phyloP scores from a whole-genome alignment of 2,329 filamentous ascomycete species.

The Apiospora malaysiana region DNA sequence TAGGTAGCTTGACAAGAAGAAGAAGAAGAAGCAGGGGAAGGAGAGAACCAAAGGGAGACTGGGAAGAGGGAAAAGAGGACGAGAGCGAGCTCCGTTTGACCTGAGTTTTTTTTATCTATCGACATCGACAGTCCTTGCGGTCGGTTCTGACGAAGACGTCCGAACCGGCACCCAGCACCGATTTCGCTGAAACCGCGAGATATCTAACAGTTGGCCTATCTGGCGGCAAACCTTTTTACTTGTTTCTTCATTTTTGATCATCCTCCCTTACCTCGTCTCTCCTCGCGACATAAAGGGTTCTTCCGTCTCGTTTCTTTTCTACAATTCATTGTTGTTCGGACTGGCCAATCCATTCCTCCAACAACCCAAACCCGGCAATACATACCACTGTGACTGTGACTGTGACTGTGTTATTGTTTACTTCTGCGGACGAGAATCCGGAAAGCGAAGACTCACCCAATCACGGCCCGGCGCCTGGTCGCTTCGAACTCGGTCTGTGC shows the following conservation, averaged over 20 bases:
- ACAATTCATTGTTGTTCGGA: neutral
- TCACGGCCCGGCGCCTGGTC: conserved; percentile 18
- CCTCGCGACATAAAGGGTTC: neutral
- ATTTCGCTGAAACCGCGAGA: neutral
- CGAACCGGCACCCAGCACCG: conserved; percentile 1
- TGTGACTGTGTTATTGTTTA: neutral
- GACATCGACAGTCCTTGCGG: neutral
- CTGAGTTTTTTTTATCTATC: conserved; percentile 6
- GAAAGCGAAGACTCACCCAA: conserved; percentile 2
- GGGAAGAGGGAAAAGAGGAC: neutral
- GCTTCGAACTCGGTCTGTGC: conserved; percentile 20
- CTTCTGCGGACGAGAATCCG: conserved; percentile 5
- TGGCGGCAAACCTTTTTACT: conserved; percentile 2
- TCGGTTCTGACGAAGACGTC: neutral
- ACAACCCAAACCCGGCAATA: neutral
- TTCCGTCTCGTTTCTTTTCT: no score
- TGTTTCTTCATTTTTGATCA: neutral
- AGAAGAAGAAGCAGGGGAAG: neutral
- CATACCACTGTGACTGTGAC: no score
- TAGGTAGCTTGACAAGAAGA: neutral
- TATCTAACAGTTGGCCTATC: neutral
- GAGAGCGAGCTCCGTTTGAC: neutral
- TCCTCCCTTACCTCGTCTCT: neutral
- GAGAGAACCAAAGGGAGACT: neutral
- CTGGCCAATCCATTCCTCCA: neutral